phyloP scores from a whole-genome alignment of 2,329 filamentous ascomycete species.

The Botrytis deweyae region DNA sequence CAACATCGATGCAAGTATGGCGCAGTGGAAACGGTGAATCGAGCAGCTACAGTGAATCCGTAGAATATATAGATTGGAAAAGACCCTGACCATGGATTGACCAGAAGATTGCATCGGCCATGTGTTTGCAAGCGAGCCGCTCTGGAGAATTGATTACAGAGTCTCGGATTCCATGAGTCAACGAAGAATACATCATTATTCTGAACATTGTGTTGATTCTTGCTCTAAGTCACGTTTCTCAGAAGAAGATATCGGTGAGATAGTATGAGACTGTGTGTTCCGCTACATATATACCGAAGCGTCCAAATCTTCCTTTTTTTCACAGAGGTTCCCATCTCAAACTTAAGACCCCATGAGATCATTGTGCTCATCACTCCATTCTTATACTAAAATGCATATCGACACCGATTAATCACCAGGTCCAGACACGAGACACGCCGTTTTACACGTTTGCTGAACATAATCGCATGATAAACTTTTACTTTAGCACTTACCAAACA shows the following conservation, averaged over 20 bases:
- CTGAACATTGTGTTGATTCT: rapidly evolving
- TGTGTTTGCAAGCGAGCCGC: neutral
- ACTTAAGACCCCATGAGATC: neutral
- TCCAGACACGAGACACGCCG: rapidly evolving
- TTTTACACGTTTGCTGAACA: neutral
- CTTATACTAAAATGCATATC: rapidly evolving
- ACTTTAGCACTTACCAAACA: neutral
- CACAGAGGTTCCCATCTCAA: too few species aligned
- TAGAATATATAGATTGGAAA: neutral
- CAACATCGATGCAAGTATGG: neutral
- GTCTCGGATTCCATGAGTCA: neutral
- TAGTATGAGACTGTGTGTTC: too few species aligned
- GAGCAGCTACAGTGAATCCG: neutral
- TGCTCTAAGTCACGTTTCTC: neutral
- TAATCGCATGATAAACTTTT: neutral
- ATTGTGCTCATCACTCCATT: neutral
- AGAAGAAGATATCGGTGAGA: neutral
- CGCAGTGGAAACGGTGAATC: neutral
- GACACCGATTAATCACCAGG: neutral
- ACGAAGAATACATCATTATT: neutral
- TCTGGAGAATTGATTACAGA: neutral
- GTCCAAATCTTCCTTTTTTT: too few species aligned
- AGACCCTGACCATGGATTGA: neutral
- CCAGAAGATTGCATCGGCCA: neutral
- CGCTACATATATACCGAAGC: too few species aligned